phyloP scores from a whole-genome alignment of 768 basidiomycete genomes.

The Lactifluus piperatus region DNA sequence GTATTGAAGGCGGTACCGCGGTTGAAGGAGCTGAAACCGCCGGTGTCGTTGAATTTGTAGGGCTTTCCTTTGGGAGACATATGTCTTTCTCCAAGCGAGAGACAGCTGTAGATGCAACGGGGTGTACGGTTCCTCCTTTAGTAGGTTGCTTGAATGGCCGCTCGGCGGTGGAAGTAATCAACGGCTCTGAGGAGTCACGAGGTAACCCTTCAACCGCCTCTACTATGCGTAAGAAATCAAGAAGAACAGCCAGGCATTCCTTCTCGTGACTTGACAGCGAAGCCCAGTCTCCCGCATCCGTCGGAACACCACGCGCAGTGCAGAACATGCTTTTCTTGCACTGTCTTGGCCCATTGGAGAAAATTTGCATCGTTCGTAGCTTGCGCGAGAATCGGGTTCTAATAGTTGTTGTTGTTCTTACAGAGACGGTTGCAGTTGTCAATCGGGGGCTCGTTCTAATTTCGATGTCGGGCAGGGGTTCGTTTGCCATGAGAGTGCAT shows the following conservation, averaged over 20 bases:
- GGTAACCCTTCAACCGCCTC: constrained; percentile 10
- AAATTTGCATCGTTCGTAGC: constrained; percentile 15
- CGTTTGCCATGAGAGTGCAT: constrained; percentile 42
- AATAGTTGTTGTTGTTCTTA: background rate
- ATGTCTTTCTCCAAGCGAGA: background rate
- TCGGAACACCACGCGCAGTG: constrained; percentile 1
- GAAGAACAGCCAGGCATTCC: constrained; percentile 11
- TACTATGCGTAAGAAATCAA: constrained; percentile 15
- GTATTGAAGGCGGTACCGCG: background rate
- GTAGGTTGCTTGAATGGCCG: background rate
- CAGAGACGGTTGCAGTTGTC: background rate
- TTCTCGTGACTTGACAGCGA: constrained; percentile 11
- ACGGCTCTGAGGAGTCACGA: background rate
- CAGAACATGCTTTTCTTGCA: constrained; percentile 19
- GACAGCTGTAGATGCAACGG: background rate
- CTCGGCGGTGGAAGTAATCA: background rate
- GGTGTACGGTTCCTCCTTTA: background rate
- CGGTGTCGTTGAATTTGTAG: background rate
- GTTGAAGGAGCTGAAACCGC: background rate
- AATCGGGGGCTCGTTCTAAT: constrained; percentile 19
- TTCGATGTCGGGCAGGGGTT: constrained; percentile 38
- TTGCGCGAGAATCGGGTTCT: constrained; percentile 19
- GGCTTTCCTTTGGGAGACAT: background rate
- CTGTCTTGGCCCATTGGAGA: background rate
- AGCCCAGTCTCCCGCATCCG: constrained; percentile 14